Base-by-base conservation (phyloP, 495 filamentous ascomycete species). In the Penicillium macrosclerotiorum region DNA sequence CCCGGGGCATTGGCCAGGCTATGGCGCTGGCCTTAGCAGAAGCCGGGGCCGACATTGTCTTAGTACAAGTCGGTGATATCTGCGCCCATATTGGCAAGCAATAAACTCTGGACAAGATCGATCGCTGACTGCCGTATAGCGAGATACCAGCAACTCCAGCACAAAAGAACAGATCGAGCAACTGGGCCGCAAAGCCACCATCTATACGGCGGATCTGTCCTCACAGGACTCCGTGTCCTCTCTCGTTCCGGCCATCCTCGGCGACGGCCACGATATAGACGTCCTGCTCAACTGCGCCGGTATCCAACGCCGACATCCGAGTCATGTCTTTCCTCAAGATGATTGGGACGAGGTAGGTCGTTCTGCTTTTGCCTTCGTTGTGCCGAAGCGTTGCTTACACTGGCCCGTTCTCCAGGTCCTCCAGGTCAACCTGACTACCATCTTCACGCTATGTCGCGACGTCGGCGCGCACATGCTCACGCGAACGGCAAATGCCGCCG, bases 261-360 rank as follows among this genome's bases (percentile, higher is more conserved):
- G 67, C n/a, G 81, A 82, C 51, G 77, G 55, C 0, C 77, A 85
- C 54, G 66, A 77, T 45, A 75, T 86, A 43, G 68, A 62, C 43
- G 90, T 95, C 58, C 77, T 95, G 3, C 63, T 94, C 25, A 95
- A 90, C 72, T 89, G 84, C 66, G 89, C 86, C 3, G 90, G 90
- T 9, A 90, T 95, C 59, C 90, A 95, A 54, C 72, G 81, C 12
- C 78, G 89, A 2, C 84, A 90, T 55, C 77, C 87, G 0, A 75
- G 80, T 36, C 78, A 88, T 37, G 27, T 72, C 24, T 95, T 92
- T 60, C 89, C 87, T 0, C 76, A 83, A 51, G 60, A 64, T 14
- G 87, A 90, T 67, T 95, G 86, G 76, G 76, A 84, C 52, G 80
- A 85, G 57, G 77, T 77, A 42, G 8, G 32, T 54, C 5, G 8